These are phyloP conservation scores for Nymphaea thermarum DNA, from an alignment of 164 flowering plant genomes.

Conservation along the genomic window DNA sequence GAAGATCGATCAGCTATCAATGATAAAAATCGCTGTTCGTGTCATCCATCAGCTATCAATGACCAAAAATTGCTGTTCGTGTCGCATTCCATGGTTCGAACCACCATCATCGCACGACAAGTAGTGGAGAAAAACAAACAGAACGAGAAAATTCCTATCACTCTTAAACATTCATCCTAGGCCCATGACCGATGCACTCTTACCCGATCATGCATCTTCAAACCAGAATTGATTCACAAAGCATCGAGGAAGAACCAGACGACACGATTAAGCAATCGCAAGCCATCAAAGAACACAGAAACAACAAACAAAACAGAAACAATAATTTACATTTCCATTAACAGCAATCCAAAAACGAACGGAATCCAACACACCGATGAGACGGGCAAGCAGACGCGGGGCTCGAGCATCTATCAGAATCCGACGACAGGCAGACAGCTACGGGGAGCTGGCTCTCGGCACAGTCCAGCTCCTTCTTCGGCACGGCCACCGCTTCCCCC, in stretches of 20 bases:
- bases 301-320: neutral
- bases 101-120: too few species aligned
- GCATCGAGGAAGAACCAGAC: neutral
- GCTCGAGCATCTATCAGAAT: constrained; percentile 64
- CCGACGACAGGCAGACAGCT: constrained; percentile 66
- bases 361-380: constrained; percentile 35
- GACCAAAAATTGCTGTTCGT: too few species aligned
- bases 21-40: too few species aligned
- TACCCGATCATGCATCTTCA: neutral
- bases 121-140: too few species aligned
- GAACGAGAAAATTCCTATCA: too few species aligned
- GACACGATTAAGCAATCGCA: neutral
- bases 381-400: constrained; percentile 47
- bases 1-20: too few species aligned
- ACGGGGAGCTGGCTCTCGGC: constrained; percentile 63
- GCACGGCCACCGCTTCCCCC: constrained; percentile 29
- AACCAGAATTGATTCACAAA: neutral
- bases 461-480: constrained; percentile 40
- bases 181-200: neutral
- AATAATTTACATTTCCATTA: neutral
- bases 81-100: too few species aligned
- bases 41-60: too few species aligned
- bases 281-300: neutral
- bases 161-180: too few species aligned
- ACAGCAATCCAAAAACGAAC: neutral